Percentiles rank a stretch among this genome's conserved stretches.
phyloP scores from a whole-genome alignment of 2,329 filamentous ascomycete species.

The Botryotinia globosa region DNA sequence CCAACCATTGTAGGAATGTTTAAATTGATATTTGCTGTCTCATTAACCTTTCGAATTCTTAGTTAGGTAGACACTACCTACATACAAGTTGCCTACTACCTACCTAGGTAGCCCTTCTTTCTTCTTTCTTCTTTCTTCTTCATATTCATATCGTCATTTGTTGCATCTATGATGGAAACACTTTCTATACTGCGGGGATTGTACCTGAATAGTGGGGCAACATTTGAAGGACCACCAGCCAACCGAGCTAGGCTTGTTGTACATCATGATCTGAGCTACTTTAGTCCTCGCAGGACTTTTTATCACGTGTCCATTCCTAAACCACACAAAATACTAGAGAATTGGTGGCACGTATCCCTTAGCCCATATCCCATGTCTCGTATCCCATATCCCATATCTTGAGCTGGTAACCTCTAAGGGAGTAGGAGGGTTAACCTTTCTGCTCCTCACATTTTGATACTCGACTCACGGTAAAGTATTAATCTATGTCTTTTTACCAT shows the following conservation, averaged over 20 bases:
- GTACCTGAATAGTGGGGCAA: conserved; percentile 1
- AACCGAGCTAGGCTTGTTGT: neutral
- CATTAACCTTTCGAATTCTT: neutral
- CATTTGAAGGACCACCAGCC: neutral
- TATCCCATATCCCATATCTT: neutral
- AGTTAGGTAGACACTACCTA: neutral
- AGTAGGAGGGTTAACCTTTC: neutral
- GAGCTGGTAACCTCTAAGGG: neutral
- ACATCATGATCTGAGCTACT: neutral
- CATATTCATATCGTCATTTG: conserved; percentile 4
- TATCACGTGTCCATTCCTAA: conserved; percentile 6
- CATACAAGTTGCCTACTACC: neutral
- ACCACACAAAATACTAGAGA: neutral
- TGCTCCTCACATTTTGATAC: neutral
- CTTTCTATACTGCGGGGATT: neutral
- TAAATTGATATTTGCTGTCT: neutral
- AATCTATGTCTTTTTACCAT: conserved; percentile 1
- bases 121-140: no score
- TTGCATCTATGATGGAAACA: conserved; percentile 2
- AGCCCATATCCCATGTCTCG: neutral
- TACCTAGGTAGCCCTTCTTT: neutral
- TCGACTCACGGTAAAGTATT: neutral
- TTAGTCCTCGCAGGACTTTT: neutral
- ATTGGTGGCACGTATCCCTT: neutral
- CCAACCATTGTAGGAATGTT: no score